These are phyloP conservation scores for Speleostelium caveatum DNA, from an alignment of 78 protist species.

Conservation along the genomic window DNA sequence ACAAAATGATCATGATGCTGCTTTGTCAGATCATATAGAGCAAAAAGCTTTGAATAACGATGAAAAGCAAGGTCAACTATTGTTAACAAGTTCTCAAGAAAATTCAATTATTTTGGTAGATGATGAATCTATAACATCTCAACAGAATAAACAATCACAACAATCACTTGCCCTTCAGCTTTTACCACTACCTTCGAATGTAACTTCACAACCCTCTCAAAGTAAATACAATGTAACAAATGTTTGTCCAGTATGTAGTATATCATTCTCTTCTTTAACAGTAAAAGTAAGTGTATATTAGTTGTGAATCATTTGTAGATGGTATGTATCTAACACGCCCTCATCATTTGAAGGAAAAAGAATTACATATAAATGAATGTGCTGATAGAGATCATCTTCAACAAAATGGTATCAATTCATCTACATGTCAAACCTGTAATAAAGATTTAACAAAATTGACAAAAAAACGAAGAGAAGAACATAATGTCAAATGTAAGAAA, in stretches of 20 bases:
- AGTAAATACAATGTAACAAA: not conserved
- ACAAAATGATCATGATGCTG: not conserved
- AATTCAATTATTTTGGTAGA: too few relatives aligned
- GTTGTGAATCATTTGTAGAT: not conserved
- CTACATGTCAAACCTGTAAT: not conserved
- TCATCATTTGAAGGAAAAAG: not conserved
- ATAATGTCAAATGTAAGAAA: not conserved
- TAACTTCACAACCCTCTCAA: not conserved
- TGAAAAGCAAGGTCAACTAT: too few relatives aligned
- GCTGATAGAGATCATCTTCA: not conserved
- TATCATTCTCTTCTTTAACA: conserved; percentile 6
- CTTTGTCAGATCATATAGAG: not conserved
- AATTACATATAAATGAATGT: conserved; percentile 15
- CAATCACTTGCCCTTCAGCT: not conserved
- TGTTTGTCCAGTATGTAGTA: conserved; percentile 3
- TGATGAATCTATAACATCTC: not conserved
- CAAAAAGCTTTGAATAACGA: not conserved
- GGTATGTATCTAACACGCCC: not conserved
- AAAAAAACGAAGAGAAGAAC: conserved; percentile 21
- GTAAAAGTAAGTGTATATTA: not conserved
- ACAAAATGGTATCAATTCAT: not conserved
- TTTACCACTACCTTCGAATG: not conserved
- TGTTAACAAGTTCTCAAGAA: too few relatives aligned
- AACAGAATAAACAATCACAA: not conserved
- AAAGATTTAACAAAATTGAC: conserved; percentile 17